phyloP scores from a whole-genome alignment of 2,329 filamentous ascomycete genomes.

The Ceratocystiopsis brevicomis region DNA sequence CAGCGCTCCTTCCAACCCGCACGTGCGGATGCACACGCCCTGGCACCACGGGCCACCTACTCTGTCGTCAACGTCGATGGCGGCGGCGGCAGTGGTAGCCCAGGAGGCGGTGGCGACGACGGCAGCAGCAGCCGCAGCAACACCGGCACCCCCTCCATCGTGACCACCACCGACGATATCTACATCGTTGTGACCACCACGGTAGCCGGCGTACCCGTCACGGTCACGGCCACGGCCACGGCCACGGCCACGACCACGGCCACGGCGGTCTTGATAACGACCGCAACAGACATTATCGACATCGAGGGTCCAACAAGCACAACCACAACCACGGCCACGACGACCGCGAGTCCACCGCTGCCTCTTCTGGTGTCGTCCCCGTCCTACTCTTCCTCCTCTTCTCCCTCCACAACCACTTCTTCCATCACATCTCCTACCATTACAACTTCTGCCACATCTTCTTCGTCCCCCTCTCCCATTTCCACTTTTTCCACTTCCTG shows the following conservation, averaged over 20 bases:
- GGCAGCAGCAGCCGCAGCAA: conserved; percentile 9
- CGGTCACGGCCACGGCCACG: conserved; percentile 4
- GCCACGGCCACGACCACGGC: conserved; percentile 4
- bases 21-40: conserved; percentile 3
- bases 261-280: too few species aligned
- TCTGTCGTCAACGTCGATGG: conserved; percentile 21
- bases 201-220: conserved; percentile 9
- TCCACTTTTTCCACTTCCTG: background rate
- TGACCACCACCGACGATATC: conserved; percentile 1
- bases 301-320: background rate
- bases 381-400: background rate
- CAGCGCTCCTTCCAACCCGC: background rate
- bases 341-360: background rate
- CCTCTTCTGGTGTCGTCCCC: background rate
- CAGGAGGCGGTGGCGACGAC: background rate
- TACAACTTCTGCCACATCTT: background rate
- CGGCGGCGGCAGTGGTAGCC: conserved; percentile 2
- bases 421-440: too few species aligned
- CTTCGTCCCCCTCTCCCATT: background rate
- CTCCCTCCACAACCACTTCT: too few species aligned
- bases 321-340: background rate
- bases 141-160: conserved; percentile 13
- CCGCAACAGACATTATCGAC: background rate
- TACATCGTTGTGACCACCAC: background rate
- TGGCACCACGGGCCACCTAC: conserved; percentile 18